These are phyloP conservation scores for Metarhizium robertsii DNA, from an alignment of 2,329 filamentous ascomycete genomes.

Conservation along the genomic window DNA sequence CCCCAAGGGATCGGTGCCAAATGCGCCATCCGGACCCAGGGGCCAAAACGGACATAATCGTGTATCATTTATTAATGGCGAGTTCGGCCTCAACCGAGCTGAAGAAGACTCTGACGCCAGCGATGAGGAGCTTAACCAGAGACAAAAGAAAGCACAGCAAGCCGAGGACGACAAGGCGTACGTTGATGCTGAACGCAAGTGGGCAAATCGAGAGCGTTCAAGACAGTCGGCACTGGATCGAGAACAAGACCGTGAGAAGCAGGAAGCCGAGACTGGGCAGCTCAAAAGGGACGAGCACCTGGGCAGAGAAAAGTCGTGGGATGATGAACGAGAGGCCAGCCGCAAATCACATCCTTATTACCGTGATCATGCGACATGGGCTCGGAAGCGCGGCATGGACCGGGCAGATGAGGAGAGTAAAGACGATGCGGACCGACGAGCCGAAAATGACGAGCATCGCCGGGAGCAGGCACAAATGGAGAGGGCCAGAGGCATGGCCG, in stretches of 20 bases:
- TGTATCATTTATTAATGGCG: constrained; percentile 75
- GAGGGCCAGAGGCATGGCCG: constrained; percentile 73
- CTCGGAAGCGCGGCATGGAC: constrained; percentile 67
- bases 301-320: constrained; percentile 58
- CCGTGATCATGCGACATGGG: constrained; percentile 75
- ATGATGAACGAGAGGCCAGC: constrained; percentile 75
- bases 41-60: constrained; percentile 53
- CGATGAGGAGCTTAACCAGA: constrained; percentile 73
- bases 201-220: constrained; percentile 81
- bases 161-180: constrained; percentile 73
- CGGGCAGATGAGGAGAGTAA: constrained; percentile 63
- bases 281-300: constrained; percentile 63
- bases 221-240: constrained; percentile 77
- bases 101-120: constrained; percentile 83
- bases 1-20: constrained; percentile 42
- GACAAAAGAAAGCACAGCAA: constrained; percentile 61
- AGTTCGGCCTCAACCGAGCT: constrained; percentile 54
- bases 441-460: constrained; percentile 66
- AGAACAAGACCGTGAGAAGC: constrained; percentile 70
- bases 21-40: constrained; percentile 60
- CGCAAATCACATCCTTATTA: constrained; percentile 76
- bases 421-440: constrained; percentile 74
- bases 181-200: constrained; percentile 77
- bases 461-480: constrained; percentile 64
- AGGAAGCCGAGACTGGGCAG: constrained; percentile 58